Percentiles rank a stretch among this genome's conserved stretches.
These are phyloP conservation scores for Macadamia tetraphylla DNA, from an alignment of 164 flowering plant genomes.

Conservation along the genomic window DNA sequence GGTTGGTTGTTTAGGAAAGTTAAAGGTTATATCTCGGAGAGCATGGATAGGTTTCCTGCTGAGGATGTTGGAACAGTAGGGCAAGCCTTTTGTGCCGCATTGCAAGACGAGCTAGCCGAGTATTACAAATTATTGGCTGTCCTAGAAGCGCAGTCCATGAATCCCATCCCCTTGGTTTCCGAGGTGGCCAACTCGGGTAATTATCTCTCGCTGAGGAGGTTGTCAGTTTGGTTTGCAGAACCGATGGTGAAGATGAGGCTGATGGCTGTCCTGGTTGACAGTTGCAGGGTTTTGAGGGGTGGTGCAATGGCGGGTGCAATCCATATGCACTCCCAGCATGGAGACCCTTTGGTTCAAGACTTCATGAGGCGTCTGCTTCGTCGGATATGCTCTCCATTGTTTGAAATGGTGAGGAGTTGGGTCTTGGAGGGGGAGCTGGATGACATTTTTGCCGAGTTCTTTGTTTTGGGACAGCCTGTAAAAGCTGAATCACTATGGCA, in stretches of 20 bases:
- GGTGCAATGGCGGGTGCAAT: constrained; percentile 99
- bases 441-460: constrained; percentile 85
- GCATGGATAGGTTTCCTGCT: constrained; percentile 75
- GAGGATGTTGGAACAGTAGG: constrained; percentile 98
- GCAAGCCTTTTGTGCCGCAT: constrained; percentile 94
- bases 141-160: constrained; percentile 84
- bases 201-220: constrained; percentile 84
- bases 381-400: constrained; percentile 90
- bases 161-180: constrained; percentile 80
- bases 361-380: constrained; percentile 82
- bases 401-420: constrained; percentile 99
- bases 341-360: constrained; percentile 85
- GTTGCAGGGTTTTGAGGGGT: constrained; percentile 76
- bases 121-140: constrained; percentile 90
- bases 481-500: constrained; percentile 96
- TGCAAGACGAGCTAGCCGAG: constrained; percentile 90
- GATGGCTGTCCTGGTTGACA: constrained; percentile 95
- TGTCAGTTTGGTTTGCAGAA: constrained; percentile 95
- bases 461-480: constrained; percentile 79
- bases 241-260: constrained; percentile 96
- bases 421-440: constrained; percentile 97
- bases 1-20: constrained; percentile 93
- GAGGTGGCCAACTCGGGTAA: constrained; percentile 53
- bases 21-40: constrained; percentile 65
- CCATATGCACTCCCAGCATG: constrained; percentile 92